Base-by-base conservation (phyloP, 1,284 basidiomycete genomes). In the Kwoniella shivajii region DNA sequence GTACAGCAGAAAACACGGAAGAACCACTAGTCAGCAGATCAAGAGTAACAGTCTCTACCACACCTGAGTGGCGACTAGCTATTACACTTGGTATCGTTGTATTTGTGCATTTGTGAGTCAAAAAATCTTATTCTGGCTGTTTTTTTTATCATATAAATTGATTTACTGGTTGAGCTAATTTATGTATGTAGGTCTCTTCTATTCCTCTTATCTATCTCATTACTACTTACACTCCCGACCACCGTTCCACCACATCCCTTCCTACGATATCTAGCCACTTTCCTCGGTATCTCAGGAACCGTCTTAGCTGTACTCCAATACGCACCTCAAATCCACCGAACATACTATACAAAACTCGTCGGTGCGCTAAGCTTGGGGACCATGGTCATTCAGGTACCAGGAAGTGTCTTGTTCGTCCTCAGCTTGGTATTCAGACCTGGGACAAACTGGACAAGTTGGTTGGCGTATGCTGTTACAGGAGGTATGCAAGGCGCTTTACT, bases 331-430 rank as follows among this genome's bases (percentile, higher is more conserved):
- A 83, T 98, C 37, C 67, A 84, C 24, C 86, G 88, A 65, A 98
- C 94, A 1, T 92, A 88, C 66, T 79, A 80, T 6, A 79, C 84
- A 36, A 87, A 87, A 67, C 83, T 94, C 6, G 94, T 98, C 7
- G 94, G 93, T 10, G 92, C 92, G 1, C 81, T 98, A 22, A 93
- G 88, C 66, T 89, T 98, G 62, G 88, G 87, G 1, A 96, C 92
- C 84, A 97, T 99, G 95, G 50, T 63, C 43, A 88, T 99, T 22
- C 94, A 99, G 78, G 92, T 87, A 6, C 95, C 95, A 0, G 95
- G 95, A 2, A 88, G 89, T 0, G 81, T 92, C 20, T 76, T 93
- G 36, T 97, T 99, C 85, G 88, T 93, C 13, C 73, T 89, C 37
- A 91, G 89, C 59, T 88, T 96, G 60, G 88, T 87, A 9, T 75